Evolutionary conservation across 2,329 filamentous ascomycete species (phyloP).

Genomic region (Talaromyces funiculosus): DNA sequence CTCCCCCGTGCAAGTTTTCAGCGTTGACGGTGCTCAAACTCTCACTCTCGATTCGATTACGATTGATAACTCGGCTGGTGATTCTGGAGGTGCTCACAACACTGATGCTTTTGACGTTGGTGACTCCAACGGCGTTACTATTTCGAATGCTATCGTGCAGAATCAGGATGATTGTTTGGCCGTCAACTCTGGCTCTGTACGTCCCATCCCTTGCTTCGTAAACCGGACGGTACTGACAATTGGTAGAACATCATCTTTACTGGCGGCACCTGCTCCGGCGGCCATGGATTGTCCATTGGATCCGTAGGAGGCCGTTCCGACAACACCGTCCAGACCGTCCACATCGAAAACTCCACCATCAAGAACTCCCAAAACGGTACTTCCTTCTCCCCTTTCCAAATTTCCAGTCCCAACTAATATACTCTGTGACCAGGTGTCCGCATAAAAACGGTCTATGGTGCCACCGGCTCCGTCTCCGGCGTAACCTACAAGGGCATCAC

Average conservation of each 20-base stretch:
- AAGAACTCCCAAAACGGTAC: conserved; percentile 35
- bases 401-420: background rate
- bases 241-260: conserved; percentile 44
- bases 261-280: conserved; percentile 38
- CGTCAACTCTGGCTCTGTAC: conserved; percentile 46
- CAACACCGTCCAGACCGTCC: conserved; percentile 50
- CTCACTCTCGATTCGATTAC: conserved; percentile 49
- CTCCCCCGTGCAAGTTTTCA: conserved; percentile 33
- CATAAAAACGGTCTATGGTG: conserved; percentile 52
- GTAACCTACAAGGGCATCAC: conserved; percentile 52
- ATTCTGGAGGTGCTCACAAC: conserved; percentile 46
- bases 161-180: conserved; percentile 61
- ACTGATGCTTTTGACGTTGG: conserved; percentile 58
- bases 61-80: conserved; percentile 55
- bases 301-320: conserved; percentile 44
- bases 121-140: conserved; percentile 45
- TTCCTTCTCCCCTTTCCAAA: conserved; percentile 1
- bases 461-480: conserved; percentile 48
- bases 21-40: conserved; percentile 40
- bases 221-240: background rate
- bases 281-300: conserved; percentile 30
- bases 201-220: background rate
- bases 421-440: conserved; percentile 41
- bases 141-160: conserved; percentile 49
- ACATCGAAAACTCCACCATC: conserved; percentile 48